Base-by-base conservation (phyloP, 148 eudicot species). In the Chenopodium album region DNA sequence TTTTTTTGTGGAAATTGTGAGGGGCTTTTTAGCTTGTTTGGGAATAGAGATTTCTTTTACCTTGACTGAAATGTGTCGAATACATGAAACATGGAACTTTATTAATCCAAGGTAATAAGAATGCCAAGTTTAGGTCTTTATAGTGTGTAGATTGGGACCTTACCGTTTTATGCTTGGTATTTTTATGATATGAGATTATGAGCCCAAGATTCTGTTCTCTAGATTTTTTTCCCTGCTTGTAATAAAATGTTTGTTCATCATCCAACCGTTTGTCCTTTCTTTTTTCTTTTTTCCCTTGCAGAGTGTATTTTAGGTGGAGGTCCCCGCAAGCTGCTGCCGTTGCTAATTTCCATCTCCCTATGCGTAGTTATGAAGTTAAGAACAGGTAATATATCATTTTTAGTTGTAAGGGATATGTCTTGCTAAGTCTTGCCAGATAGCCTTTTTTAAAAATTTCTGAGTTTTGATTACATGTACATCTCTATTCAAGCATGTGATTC, bases 331-430 rank as follows among this genome's bases (percentile, higher is more conserved):
- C 96, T 20, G 96, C 92, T 64, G 87, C 85, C 34, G 79, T 89
- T 44, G 88, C 96, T 41, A 89, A 84, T 80, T 86, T 89, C 77
- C 95, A 92, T 82, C 98, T 94, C 29, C 98, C 98, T 20, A 94
- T 94, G 98, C 98, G 93, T 76, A 92, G 97, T 73, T 76, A 77
- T 44, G 86, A 84, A 80, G 68, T 80, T 63, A 84, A 84, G 80
- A 84, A 84, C 86, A 84, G 86, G 86, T 84, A 76, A 62, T 17
- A 16, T 63, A 13, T 71, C 70, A 56, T 12, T 65, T 3, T 76
- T 10, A 19, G 7, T 22, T n/a, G 37, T 17, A 59, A 72, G 37
- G 44, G n/a, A n/a, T 71, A 32, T 41, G 23, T 67, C 37, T 75
- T 41, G 64, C n/a, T 59, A 14, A 26, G 23, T 67, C 52, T 75